phyloP scores from a whole-genome alignment of 2,329 filamentous ascomycete species.

The Lachnellula subtilissima region DNA sequence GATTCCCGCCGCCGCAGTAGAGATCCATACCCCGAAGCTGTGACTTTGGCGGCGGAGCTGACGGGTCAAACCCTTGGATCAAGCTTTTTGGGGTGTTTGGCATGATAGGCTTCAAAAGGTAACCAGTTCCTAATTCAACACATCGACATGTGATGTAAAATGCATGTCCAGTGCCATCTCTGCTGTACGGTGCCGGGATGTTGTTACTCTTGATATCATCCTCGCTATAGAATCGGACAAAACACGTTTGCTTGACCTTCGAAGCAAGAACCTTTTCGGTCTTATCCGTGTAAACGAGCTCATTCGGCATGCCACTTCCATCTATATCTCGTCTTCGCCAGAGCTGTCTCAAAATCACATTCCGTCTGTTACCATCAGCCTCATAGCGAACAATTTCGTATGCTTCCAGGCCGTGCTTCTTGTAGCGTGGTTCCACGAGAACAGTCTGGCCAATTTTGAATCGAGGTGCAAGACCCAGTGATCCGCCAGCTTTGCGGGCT shows the following conservation, averaged over 20 bases:
- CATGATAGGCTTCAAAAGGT: conserved; percentile 34
- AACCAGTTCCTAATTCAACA: conserved; percentile 17
- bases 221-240: conserved; percentile 50
- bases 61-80: conserved; percentile 52
- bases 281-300: conserved; percentile 52
- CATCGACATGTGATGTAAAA: conserved; percentile 56
- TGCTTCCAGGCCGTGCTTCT: conserved; percentile 46
- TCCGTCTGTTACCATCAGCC: conserved; percentile 21
- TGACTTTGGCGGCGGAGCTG: conserved; percentile 15
- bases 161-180: conserved; percentile 58
- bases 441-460: conserved; percentile 55
- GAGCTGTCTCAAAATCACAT: conserved; percentile 47
- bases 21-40: conserved; percentile 62
- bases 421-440: conserved; percentile 37
- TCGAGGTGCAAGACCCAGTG: background rate
- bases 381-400: conserved; percentile 50
- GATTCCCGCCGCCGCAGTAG: conserved; percentile 73
- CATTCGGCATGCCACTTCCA: conserved; percentile 31
- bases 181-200: conserved; percentile 60
- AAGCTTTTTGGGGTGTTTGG: conserved; percentile 34
- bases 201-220: conserved; percentile 28
- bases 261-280: conserved; percentile 34
- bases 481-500: conserved; percentile 2
- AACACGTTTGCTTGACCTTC: conserved; percentile 51
- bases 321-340: conserved; percentile 44